Percentiles rank a stretch among this genome's conserved stretches.
Evolutionary conservation across 352 stramenopile genomes (phyloP).

Genomic region (Aphanomyces stellatus): DNA sequence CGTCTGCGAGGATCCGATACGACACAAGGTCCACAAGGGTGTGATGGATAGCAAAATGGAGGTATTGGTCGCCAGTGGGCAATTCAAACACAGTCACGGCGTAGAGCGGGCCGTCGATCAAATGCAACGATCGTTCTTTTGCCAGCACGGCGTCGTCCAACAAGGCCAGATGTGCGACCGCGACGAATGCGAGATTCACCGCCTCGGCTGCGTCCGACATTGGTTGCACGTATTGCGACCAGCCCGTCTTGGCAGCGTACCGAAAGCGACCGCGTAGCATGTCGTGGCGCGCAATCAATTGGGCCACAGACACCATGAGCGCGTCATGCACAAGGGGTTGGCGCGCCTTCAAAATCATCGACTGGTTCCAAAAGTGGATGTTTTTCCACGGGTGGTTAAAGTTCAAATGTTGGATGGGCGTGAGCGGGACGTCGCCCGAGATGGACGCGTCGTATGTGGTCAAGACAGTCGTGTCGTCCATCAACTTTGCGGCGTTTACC

Average conservation of each 20-base stretch:
- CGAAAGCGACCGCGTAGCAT: background rate
- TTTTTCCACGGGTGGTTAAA: background rate
- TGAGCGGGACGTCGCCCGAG: background rate
- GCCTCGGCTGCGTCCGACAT: background rate
- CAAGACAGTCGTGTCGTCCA: background rate
- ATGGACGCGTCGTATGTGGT: background rate
- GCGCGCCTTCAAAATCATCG: background rate
- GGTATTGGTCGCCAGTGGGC: background rate
- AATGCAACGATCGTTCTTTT: background rate
- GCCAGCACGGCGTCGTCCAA: background rate
- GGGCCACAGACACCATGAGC: background rate
- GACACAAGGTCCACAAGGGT: background rate
- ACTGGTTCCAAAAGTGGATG: background rate
- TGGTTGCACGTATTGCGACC: background rate
- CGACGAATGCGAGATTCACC: background rate
- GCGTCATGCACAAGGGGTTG: background rate
- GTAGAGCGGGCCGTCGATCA: background rate
- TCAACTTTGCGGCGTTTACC: background rate
- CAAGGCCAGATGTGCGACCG: background rate
- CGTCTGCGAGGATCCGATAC: background rate
- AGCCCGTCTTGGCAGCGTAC: background rate
- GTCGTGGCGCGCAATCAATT: background rate
- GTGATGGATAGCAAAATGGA: background rate
- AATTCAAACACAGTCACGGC: background rate
- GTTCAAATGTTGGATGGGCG: background rate